These are phyloP conservation scores for Erythrophleum ivorense DNA, from an alignment of 331 rosid genomes.

Conservation along the genomic window DNA sequence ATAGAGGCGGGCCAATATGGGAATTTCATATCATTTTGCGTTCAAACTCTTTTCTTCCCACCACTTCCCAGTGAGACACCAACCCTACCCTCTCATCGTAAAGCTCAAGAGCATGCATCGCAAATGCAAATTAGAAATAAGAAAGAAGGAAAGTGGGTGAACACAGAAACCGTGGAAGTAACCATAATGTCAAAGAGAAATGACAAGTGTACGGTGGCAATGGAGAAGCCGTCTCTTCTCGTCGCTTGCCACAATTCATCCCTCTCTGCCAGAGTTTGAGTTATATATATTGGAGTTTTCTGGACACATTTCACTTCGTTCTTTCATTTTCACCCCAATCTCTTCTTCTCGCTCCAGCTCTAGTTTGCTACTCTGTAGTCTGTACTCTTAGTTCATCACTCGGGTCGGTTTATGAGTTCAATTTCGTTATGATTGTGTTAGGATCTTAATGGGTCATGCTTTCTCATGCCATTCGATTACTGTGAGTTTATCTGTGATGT, in stretches of 20 bases:
- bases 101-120: constrained; percentile 1
- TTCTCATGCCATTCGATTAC: not conserved
- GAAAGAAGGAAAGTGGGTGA: not conserved
- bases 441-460: not conserved
- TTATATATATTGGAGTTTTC: not conserved
- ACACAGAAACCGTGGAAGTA: not conserved
- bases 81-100: not conserved
- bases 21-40: not conserved
- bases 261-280: not conserved
- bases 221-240: not conserved
- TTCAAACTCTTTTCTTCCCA: not conserved
- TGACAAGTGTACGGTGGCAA: constrained; percentile 2
- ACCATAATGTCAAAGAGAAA: not conserved
- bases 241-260: not conserved
- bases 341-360: not conserved
- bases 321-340: not conserved
- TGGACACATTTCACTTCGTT: not conserved
- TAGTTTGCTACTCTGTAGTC: not conserved
- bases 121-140: not conserved
- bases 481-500: not conserved
- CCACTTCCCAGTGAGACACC: not conserved
- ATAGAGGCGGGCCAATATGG: not conserved
- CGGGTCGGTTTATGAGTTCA: not conserved
- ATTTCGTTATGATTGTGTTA: not conserved
- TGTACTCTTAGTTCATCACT: not conserved